A percentile compares a stretch with the other conserved stretches of the same genome.
Evolutionary conservation across 140 eudicot genomes (phyloP).

Genomic region (Cichorium intybus): DNA sequence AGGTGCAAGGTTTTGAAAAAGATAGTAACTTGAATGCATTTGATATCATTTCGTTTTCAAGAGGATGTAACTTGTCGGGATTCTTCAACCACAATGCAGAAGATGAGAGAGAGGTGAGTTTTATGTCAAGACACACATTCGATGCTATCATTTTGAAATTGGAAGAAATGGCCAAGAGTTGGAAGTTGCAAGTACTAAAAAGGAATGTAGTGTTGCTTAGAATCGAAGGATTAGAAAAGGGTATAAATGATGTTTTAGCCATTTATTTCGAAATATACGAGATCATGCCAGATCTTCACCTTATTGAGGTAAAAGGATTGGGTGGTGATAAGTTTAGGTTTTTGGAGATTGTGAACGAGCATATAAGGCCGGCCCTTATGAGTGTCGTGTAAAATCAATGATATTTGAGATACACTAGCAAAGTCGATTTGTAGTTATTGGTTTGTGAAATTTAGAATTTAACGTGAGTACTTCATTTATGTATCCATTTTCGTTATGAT

Average conservation of each 20-base stretch:
- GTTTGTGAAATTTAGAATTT: background rate
- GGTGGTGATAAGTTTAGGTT: slow-evolving; percentile 17
- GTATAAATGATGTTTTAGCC: slow-evolving; percentile 42
- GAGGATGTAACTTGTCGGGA: slow-evolving; percentile 57
- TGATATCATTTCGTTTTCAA: slow-evolving; percentile 57
- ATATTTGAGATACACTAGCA: too few species aligned
- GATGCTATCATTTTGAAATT: slow-evolving; percentile 40
- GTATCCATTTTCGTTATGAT: background rate
- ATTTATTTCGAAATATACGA: slow-evolving; percentile 66
- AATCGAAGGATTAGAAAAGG: slow-evolving; percentile 32
- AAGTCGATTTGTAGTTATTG: background rate
- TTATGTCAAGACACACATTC: slow-evolving; percentile 39
- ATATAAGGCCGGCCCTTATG: slow-evolving; percentile 14
- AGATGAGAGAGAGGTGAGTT: slow-evolving; percentile 40
- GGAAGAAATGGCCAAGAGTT: slow-evolving; percentile 46
- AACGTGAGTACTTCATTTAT: background rate
- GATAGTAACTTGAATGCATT: slow-evolving; percentile 50
- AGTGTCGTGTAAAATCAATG: background rate
- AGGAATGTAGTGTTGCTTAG: slow-evolving; percentile 47
- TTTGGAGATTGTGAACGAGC: slow-evolving; percentile 5
- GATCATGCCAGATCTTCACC: slow-evolving; percentile 38
- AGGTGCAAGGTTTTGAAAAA: slow-evolving; percentile 28
- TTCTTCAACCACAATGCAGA: slow-evolving; percentile 32
- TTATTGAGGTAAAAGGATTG: slow-evolving; percentile 12
- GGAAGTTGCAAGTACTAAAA: slow-evolving; percentile 47